These are phyloP conservation scores for Lobulomyces angularis DNA, from an alignment of 192 early-diverging fungal species.

Conservation along the genomic window DNA sequence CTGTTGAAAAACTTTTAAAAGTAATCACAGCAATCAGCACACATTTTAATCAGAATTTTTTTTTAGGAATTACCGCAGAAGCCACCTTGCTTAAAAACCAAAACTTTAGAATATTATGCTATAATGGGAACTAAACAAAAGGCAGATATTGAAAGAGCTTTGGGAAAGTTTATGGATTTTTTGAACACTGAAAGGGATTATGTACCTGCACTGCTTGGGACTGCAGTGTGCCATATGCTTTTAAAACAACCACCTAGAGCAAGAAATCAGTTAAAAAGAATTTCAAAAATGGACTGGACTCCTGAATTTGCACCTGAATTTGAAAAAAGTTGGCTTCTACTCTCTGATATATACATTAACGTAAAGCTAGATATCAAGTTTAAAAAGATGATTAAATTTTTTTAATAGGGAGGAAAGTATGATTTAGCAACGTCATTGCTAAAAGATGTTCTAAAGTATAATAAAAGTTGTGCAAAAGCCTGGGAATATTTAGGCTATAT, in stretches of 20 bases:
- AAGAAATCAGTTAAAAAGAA: slow-evolving; percentile 39
- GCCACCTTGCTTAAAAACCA: slow-evolving; percentile 23
- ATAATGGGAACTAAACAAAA: slow-evolving; percentile 41
- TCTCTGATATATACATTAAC: slow-evolving; percentile 43
- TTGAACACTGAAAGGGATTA: slow-evolving; percentile 33
- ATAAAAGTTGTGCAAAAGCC: slow-evolving; percentile 36
- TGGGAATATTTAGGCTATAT: slow-evolving; percentile 44
- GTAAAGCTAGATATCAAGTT: no score
- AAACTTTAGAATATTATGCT: slow-evolving; percentile 31
- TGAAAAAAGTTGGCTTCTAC: slow-evolving; percentile 36
- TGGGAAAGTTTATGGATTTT: slow-evolving; percentile 27
- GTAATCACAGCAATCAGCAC: slow-evolving; percentile 7
- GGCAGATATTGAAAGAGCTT: slow-evolving; percentile 32
- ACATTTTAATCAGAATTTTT: background rate
- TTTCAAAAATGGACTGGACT: slow-evolving; percentile 37
- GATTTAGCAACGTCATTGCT: slow-evolving; percentile 42
- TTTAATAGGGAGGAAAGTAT: slow-evolving; percentile 34
- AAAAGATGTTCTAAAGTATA: slow-evolving; percentile 19
- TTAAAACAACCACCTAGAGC: slow-evolving; percentile 40
- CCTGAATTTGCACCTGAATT: slow-evolving; percentile 27
- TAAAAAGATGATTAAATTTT: background rate
- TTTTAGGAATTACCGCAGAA: slow-evolving; percentile 26
- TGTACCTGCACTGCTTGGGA: slow-evolving; percentile 35
- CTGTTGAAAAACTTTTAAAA: slow-evolving; percentile 42
- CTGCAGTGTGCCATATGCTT: slow-evolving; percentile 34